phyloP scores from a whole-genome alignment of 2,329 filamentous ascomycete species.

The Orbilia brochopaga region DNA sequence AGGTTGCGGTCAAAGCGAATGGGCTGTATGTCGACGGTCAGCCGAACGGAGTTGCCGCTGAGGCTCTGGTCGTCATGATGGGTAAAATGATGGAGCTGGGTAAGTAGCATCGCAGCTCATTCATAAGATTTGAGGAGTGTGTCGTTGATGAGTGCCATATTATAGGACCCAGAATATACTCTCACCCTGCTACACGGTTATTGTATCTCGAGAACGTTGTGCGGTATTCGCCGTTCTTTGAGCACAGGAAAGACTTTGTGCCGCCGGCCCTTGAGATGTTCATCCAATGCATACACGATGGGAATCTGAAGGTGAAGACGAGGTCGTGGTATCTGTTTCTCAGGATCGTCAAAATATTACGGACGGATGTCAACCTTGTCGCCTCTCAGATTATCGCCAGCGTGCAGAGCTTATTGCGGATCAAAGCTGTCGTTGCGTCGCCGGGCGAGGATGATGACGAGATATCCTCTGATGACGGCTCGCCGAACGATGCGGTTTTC shows the following conservation, averaged over 20 bases:
- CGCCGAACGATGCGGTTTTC: slow-evolving; percentile 88
- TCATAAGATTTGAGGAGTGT: slow-evolving; percentile 44
- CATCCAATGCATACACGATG: slow-evolving; percentile 85
- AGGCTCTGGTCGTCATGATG: slow-evolving; percentile 90
- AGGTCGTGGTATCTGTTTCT: slow-evolving; percentile 98
- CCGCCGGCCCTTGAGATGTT: slow-evolving; percentile 89
- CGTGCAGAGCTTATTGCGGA: slow-evolving; percentile 82
- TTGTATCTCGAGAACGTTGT: slow-evolving; percentile 99
- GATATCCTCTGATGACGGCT: slow-evolving; percentile 92
- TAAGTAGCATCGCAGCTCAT: slow-evolving; percentile 59
- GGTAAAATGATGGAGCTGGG: slow-evolving; percentile 90
- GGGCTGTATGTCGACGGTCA: slow-evolving; percentile 85
- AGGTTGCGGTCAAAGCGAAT: slow-evolving; percentile 85
- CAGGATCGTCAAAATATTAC: slow-evolving; percentile 85
- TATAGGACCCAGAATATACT: slow-evolving; percentile 82
- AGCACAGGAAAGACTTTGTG: slow-evolving; percentile 79
- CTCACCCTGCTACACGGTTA: slow-evolving; percentile 87
- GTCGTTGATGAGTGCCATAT: slow-evolving; percentile 48
- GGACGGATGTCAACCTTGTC: slow-evolving; percentile 82
- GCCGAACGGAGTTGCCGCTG: slow-evolving; percentile 77
- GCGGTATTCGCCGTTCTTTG: slow-evolving; percentile 90
- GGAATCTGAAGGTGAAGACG: slow-evolving; percentile 82
- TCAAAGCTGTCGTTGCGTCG: slow-evolving; percentile 84
- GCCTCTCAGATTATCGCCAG: slow-evolving; percentile 91
- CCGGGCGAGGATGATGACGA: slow-evolving; percentile 81